Evolutionary conservation across 192 early-diverging fungal genomes (phyloP).

Genomic region (Mortierella claussenii): DNA sequence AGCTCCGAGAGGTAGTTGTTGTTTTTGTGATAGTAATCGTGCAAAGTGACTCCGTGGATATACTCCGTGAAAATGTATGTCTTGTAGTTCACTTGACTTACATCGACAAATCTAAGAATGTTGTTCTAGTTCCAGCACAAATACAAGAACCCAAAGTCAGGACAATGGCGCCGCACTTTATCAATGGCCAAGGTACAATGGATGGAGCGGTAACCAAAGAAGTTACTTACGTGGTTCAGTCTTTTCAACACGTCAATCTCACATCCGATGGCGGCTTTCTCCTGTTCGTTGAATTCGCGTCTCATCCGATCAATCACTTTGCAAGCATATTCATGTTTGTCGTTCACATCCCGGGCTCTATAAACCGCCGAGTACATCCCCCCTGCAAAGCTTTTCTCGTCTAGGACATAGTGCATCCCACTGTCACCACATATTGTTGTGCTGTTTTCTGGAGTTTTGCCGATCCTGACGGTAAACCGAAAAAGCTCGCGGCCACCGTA

Average conservation of each 20-base stretch:
- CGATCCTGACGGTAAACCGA: background rate
- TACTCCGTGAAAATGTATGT: constrained; percentile 37
- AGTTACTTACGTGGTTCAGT: constrained; percentile 32
- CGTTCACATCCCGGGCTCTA: constrained; percentile 1
- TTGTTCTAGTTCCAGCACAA: constrained; percentile 14
- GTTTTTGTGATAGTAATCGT: background rate
- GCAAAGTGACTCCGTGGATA: constrained; percentile 16
- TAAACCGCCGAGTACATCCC: constrained; percentile 22
- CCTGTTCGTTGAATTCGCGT: background rate
- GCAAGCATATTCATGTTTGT: constrained; percentile 17
- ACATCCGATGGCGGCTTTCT: constrained; percentile 3
- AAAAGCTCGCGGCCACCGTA: background rate
- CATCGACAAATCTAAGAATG: constrained; percentile 23
- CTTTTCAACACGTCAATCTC: constrained; percentile 19
- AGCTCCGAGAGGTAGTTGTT: constrained; percentile 6
- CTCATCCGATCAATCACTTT: constrained; percentile 11
- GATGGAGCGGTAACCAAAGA: background rate
- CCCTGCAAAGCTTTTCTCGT: background rate
- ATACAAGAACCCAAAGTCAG: background rate
- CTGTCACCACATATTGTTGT: too few species aligned
- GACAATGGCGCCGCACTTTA: background rate
- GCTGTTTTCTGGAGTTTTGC: too few species aligned
- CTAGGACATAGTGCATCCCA: constrained; percentile 7
- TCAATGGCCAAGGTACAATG: too few species aligned
- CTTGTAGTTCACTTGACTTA: background rate